Conservation (phyloP, 176 grass and related monocot species). For the Melocanna baccifera region DNA sequence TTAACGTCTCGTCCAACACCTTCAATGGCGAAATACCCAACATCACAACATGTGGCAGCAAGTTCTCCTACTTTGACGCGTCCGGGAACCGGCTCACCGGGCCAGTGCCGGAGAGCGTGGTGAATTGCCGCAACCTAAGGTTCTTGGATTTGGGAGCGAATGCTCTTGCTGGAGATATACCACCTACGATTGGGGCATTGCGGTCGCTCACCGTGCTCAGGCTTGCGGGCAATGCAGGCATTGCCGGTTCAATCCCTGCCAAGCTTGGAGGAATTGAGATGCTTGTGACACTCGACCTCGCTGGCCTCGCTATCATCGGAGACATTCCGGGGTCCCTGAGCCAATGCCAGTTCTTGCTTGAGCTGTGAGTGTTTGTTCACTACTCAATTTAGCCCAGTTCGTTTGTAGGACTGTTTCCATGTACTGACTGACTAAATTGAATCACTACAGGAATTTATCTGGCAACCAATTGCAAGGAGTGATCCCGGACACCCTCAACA, state of each 20-base stretch:
- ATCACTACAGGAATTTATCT: slow-evolving; percentile 66
- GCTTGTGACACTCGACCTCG: slow-evolving; percentile 74
- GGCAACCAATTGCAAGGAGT: slow-evolving; percentile 68
- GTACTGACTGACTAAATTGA: slow-evolving; percentile 35
- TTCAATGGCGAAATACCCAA: slow-evolving; percentile 73
- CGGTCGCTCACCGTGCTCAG: slow-evolving; percentile 68
- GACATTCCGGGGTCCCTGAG: slow-evolving; percentile 66
- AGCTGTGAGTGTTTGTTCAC: slow-evolving; percentile 67
- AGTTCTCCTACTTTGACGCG: slow-evolving; percentile 61
- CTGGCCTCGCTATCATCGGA: slow-evolving; percentile 60
- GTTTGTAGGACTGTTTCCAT: neutral
- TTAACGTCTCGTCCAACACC: slow-evolving; percentile 85
- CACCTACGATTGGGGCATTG: slow-evolving; percentile 52
- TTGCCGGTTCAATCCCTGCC: slow-evolving; percentile 55
- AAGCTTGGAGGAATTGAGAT: slow-evolving; percentile 71
- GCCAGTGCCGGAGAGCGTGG: slow-evolving; percentile 43
- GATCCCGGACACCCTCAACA: slow-evolving; percentile 68
- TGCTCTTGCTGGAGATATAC: slow-evolving; percentile 60
- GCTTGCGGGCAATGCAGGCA: slow-evolving; percentile 50
- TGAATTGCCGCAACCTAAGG: slow-evolving; percentile 56
- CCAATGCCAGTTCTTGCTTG: slow-evolving; percentile 82
- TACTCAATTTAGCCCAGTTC: neutral
- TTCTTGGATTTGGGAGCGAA: slow-evolving; percentile 80
- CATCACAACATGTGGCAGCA: slow-evolving; percentile 54
- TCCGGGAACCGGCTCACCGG: slow-evolving; percentile 69